Evolutionary conservation across 2,329 filamentous ascomycete species (phyloP).

Genomic region (Xylariaceae sp.): DNA sequence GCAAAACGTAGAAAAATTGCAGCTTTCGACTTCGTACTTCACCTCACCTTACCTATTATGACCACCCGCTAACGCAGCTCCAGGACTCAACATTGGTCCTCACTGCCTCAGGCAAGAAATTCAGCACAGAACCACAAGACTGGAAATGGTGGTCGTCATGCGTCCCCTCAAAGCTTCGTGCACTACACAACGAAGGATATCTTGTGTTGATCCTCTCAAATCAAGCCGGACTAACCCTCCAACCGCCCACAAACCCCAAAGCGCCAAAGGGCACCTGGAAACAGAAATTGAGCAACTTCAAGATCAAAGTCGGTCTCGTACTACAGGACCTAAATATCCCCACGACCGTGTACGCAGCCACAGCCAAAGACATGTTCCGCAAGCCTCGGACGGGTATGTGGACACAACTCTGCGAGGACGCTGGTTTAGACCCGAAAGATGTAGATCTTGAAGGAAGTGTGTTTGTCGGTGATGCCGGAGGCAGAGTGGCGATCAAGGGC

Average conservation of each 20-base stretch:
- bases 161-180: conserved; percentile 65
- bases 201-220: conserved; percentile 81
- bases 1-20: conserved; percentile 59
- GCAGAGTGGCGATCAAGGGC: conserved; percentile 46
- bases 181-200: conserved; percentile 67
- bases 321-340: conserved; percentile 73
- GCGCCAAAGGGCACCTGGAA: conserved; percentile 56
- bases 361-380: conserved; percentile 73
- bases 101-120: conserved; percentile 77
- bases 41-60: background rate
- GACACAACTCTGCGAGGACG: conserved; percentile 59
- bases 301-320: conserved; percentile 70
- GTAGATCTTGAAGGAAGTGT: conserved; percentile 72
- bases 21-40: conserved; percentile 64
- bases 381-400: conserved; percentile 93
- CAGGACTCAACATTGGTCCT: conserved; percentile 86
- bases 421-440: conserved; percentile 44
- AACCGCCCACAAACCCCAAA: conserved; percentile 65
- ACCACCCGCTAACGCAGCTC: background rate
- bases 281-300: conserved; percentile 74
- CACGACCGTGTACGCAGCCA: conserved; percentile 80
- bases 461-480: conserved; percentile 86
- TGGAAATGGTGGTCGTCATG: conserved; percentile 91
- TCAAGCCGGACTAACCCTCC: conserved; percentile 78
- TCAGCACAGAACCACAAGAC: conserved; percentile 67